These are phyloP conservation scores for Coemansia sp. DNA, from an alignment of 192 early-diverging fungal species.

Conservation along the genomic window DNA sequence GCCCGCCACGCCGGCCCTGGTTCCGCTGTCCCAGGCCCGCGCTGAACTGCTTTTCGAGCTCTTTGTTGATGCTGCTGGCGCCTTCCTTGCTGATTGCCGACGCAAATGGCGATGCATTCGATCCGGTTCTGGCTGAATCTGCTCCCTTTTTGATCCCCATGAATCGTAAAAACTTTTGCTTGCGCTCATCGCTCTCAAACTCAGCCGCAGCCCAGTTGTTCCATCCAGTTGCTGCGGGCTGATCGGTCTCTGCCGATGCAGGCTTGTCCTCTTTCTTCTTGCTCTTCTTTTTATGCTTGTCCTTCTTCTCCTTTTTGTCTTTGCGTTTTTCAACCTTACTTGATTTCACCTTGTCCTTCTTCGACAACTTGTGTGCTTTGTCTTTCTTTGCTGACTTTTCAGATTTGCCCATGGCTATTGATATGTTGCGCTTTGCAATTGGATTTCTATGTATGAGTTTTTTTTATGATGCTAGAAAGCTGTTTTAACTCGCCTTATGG, in stretches of 20 bases:
- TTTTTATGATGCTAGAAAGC: neutral
- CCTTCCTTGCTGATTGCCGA: conserved; percentile 47
- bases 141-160: conserved; percentile 33
- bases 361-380: neutral
- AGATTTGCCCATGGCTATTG: conserved; percentile 1
- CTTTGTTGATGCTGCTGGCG: conserved; percentile 26
- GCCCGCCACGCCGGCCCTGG: conserved; percentile 37
- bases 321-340: conserved; percentile 14
- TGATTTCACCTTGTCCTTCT: conserved; percentile 18
- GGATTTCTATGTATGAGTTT: neutral
- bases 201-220: conserved; percentile 50
- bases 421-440: neutral
- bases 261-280: conserved; percentile 1
- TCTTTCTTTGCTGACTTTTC: conserved; percentile 4
- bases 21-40: conserved; percentile 28
- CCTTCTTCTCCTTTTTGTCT: conserved; percentile 11
- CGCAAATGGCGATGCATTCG: conserved; percentile 30
- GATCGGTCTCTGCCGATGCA: neutral
- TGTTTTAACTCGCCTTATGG: conserved; percentile 4
- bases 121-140: neutral
- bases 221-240: conserved; percentile 20
- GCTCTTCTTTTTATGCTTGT: conserved; percentile 14
- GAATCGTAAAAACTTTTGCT: conserved; percentile 46
- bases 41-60: conserved; percentile 49
- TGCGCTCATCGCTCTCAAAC: conserved; percentile 44